Base-by-base conservation (phyloP, 495 filamentous ascomycete species). In the Daldinia loculata region DNA sequence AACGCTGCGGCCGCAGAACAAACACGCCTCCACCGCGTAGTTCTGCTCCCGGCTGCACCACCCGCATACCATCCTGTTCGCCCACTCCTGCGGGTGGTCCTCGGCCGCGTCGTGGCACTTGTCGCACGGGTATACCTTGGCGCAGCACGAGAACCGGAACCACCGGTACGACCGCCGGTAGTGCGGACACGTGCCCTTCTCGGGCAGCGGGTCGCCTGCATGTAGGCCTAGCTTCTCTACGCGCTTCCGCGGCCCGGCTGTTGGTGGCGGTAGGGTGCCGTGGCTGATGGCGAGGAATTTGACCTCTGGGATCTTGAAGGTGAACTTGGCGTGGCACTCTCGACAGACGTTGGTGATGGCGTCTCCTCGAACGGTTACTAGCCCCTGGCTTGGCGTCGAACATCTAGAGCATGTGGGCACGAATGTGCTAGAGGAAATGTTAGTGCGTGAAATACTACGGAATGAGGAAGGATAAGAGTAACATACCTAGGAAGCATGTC, bases 21-120 rank as follows among this genome's bases (percentile, higher is more conserved):
- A 85, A 72, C 94, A 97, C 56, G 91, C 90, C 73, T 96, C 92
- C 0, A 91, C 90, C 39, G 89, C 80, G 77, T 92, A 97, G 62
- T 90, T 90, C 84, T 95, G 92, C 81, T 97, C 94, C 56, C 94
- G 80, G 14, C 89, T 92, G 75, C 92, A 95, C 77, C 84, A 91
- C 24, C 92, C 92, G 77, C 93, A 97, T 24, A 97, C 88, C 94
- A 97, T 97, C 43, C 93, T 81, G 70, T 92, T 92, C 3, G 93
- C 94, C 81, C 93, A 91, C 80, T 97, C 94, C 63, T 91, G 90
- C 0, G 85, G 83, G 77, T 97, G 93, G 39, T 90, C 89, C 64
- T 87, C 87, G 12, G 77, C 84, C 14, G 80, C 86, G 72, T 97
- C 93, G 71, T 97, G 94, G 77, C 94, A 97, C 84, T 84, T 85